Evolutionary conservation across 805 yeast species (phyloP), one percentile per base, ranked within the genome.

Genomic region (Vanderwaltozyma verrucispora): DNA sequence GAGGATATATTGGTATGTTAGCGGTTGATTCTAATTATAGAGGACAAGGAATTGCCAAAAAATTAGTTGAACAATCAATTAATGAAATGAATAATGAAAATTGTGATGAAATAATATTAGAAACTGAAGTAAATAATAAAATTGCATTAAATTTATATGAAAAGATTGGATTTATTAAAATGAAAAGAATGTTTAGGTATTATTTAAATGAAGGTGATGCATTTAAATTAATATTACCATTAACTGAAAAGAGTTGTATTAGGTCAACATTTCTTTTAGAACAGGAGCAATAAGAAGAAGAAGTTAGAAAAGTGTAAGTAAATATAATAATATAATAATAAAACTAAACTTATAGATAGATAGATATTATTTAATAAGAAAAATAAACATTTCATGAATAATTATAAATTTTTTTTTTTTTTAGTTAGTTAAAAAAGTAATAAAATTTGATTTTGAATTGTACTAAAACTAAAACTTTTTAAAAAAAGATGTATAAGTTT

Each of bases 1-100:
- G 98, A 42, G 98, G 98, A 0, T 92, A 92, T 53, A 88, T 92
- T 21, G 98, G 96, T 2, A 92, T 92, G 98, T 63, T 92, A 38
- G 95, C 94, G 0, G 94, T 89, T 11, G 77, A 78, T 35, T 75
- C 76, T 28, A 54, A 61, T 13, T 77, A 69, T 54, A 65, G 98
- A 38, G 88, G 94, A 3, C 65, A 63, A 31, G 95, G 96, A 1
- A 80, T 88, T 33, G 96, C 96, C 3, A 79, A 79, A 46, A 63
- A 64, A 32, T 67, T 92, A 35, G 87, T 87, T 14, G 65, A 68
- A 33, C 50, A 65, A 39, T 74, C 81, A 5, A 69, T 89, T 4
- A 71, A 72, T 13, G 69, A 69, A 28, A 82, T 92, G 88, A 68
- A 69, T 6, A 53, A 62, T 35, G 69, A 70, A 41, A 63, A 72